phyloP scores from a whole-genome alignment of 2,329 filamentous ascomycete species.

The Fusarium aywerte region DNA sequence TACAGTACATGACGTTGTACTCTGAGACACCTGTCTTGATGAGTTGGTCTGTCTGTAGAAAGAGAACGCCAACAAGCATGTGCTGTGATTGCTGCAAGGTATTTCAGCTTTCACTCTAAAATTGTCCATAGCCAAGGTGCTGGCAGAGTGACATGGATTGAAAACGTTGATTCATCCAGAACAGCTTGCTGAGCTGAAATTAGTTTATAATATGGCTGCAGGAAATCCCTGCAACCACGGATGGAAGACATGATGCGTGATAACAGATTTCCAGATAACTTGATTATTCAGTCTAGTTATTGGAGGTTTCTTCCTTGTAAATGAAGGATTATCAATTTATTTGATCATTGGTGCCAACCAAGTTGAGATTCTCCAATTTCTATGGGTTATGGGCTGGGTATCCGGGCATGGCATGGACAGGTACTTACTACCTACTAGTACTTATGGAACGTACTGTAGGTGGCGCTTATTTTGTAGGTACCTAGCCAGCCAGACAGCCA shows the following conservation, averaged over 20 bases:
- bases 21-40: not conserved
- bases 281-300: constrained; percentile 8
- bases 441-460: constrained; percentile 1
- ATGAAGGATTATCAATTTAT: not conserved
- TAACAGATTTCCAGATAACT: constrained; percentile 9
- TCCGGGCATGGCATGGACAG: too few relatives aligned
- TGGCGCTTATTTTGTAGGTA: constrained; percentile 32
- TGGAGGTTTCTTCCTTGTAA: constrained; percentile 18
- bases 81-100: too few relatives aligned
- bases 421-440: too few relatives aligned
- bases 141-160: not conserved
- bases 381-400: too few relatives aligned
- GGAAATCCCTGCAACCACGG: constrained; percentile 19
- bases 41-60: not conserved
- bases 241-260: constrained; percentile 18
- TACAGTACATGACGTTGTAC: not conserved
- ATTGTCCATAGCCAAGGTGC: not conserved
- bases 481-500: constrained; percentile 7
- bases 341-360: constrained; percentile 13
- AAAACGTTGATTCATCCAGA: not conserved
- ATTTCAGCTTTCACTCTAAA: not conserved
- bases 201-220: constrained; percentile 15
- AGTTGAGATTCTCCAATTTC: constrained; percentile 25
- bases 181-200: constrained; percentile 26
- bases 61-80: too few relatives aligned